These are phyloP conservation scores for Exophiala oligosperma DNA, from an alignment of 2,329 filamentous ascomycete genomes.

Conservation along the genomic window DNA sequence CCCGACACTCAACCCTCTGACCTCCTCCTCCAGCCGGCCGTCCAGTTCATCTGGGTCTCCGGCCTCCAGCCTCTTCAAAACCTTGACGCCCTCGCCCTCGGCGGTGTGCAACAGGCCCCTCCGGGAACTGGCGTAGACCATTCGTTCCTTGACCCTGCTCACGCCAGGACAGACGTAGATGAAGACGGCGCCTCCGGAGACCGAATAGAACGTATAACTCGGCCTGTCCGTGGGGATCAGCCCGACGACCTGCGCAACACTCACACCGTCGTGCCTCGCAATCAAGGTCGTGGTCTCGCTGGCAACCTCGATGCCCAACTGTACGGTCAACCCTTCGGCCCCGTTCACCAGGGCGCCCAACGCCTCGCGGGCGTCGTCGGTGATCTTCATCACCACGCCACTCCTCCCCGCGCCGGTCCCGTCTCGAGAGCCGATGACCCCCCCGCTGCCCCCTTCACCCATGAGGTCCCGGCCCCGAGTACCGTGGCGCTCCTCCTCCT, in stretches of 20 bases:
- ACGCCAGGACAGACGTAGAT: constrained; percentile 63
- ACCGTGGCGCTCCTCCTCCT: constrained; percentile 57
- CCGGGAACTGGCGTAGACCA: constrained; percentile 64
- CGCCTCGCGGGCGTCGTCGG: constrained; percentile 55
- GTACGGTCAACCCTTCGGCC: constrained; percentile 24
- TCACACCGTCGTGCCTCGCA: constrained; percentile 32
- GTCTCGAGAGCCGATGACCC: constrained; percentile 17
- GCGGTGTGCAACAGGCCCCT: constrained; percentile 55
- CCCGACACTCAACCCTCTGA: constrained; percentile 29
- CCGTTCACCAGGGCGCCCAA: constrained; percentile 42
- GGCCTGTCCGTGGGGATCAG: constrained; percentile 56
- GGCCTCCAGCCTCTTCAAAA: constrained; percentile 63
- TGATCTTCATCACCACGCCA: constrained; percentile 52
- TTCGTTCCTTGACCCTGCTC: constrained; percentile 65
- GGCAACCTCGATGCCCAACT: constrained; percentile 45
- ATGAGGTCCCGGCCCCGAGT: constrained; percentile 51
- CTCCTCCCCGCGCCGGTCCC: constrained; percentile 37
- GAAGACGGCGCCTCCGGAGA: constrained; percentile 44
- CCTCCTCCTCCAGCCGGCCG: constrained; percentile 54
- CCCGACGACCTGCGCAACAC: constrained; percentile 45
- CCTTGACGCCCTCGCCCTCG: constrained; percentile 56
- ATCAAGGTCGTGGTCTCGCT: constrained; percentile 60
- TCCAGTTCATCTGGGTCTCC: constrained; percentile 60
- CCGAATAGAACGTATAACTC: constrained; percentile 59
- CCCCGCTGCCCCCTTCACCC: constrained; percentile 44